Evolutionary conservation across 164 flowering plant species (phyloP), one percentile per base, ranked within the genome.

Genomic region (Akebia trifoliata): DNA sequence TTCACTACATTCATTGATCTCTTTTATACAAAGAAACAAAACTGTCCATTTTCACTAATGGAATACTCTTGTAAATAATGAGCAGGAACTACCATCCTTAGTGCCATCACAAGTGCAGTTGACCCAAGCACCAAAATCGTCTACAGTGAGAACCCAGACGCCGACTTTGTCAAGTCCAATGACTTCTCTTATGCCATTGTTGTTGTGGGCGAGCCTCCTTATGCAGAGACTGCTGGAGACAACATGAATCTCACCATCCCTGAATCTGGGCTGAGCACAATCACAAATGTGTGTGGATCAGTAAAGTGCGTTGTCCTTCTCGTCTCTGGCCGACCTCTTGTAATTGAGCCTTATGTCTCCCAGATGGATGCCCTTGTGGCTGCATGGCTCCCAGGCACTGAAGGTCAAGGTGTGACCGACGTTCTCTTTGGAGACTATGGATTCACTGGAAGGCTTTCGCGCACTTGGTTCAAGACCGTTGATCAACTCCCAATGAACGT

Each of bases 331-430:
- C 69, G 82, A 6, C 82, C 80, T 31, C 57, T 78, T 4, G 76
- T 71, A 24, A 66, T 78, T 11, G 54, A 75, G 48, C 82, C 80
- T 0, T 78, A 78, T 50, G 7, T 78, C 2, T 8, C 58, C 22
- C 21, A 28, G 2, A 67, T 76, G 5, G 74, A 73, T 36, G 82
- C 80, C 21, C 55, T 78, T 2, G 76, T 78, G 5, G 82, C 78
- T 61, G 80, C 80, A 8, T 78, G 82, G 82, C 70, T 78, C 3
- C 80, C 80, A 9, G 82, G 82, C 22, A 66, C 66, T 8, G 82
- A 78, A 69, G 82, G 82, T 12, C 76, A 78, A 62, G 78, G 80
- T 7, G 73, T 75, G 5, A 54, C 77, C 38, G 80, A 78, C 64
- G 78, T 76, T 18, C 57, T 78, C 18, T 76, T 76, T 51, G 80